A percentile compares a stretch with the other conserved stretches of the same genome.
phyloP scores from a whole-genome alignment of 371 early-diverging fungal species.

The Ordospora colligata region DNA sequence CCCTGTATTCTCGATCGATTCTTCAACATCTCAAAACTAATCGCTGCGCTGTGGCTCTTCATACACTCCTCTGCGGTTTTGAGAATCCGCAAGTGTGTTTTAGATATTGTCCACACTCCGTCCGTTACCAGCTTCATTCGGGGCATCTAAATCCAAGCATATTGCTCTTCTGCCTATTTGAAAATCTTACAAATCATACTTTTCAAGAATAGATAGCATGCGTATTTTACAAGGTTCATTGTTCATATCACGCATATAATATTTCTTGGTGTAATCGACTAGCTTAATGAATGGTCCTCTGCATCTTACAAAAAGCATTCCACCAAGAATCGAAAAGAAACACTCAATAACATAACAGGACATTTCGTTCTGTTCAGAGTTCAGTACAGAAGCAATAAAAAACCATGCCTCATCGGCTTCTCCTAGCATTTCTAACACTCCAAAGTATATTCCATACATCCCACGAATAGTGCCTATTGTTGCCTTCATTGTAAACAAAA shows the following conservation, averaged over 20 bases:
- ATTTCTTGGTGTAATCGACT: constrained; percentile 9
- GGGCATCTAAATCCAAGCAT: neutral
- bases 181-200: neutral
- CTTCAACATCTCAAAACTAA: constrained; percentile 40
- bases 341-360: constrained; percentile 20
- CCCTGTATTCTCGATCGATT: constrained; percentile 37
- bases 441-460: constrained; percentile 50
- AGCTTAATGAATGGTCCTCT: neutral
- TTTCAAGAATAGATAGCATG: neutral
- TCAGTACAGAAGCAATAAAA: constrained; percentile 45
- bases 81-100: constrained; percentile 49
- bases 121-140: constrained; percentile 48
- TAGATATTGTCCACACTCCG: constrained; percentile 51
- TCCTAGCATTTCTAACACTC: constrained; percentile 14
- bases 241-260: neutral
- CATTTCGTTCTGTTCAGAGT: neutral
- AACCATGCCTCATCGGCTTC: constrained; percentile 44
- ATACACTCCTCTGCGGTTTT: constrained; percentile 45
- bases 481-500: constrained; percentile 27
- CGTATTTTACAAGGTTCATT: constrained; percentile 5
- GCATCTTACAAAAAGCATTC: neutral
- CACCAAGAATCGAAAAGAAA: constrained; percentile 25
- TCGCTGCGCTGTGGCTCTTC: constrained; percentile 33
- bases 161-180: neutral
- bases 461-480: constrained; percentile 32